A percentile compares a stretch with the other conserved stretches of the same genome.
Evolutionary conservation across 805 yeast species (phyloP).

Genomic region (Torulaspora maleeae): DNA sequence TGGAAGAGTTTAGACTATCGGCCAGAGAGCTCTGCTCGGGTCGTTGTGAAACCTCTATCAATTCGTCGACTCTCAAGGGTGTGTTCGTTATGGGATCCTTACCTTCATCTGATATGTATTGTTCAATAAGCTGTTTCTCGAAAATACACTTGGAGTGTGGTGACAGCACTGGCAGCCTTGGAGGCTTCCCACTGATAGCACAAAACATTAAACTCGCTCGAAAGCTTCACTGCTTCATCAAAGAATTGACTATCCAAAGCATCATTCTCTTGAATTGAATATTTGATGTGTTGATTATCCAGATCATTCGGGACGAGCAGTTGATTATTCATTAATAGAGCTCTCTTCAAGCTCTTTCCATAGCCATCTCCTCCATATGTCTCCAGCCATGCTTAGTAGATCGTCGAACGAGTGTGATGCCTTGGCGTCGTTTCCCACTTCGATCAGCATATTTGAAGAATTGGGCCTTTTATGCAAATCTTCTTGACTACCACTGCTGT

Average conservation of each 20-base stretch:
- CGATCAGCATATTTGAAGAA: constrained; percentile 28
- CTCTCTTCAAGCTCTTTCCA: constrained; percentile 54
- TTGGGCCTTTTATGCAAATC: constrained; percentile 14
- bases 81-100: constrained; percentile 74
- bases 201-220: constrained; percentile 27
- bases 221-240: too few relatives aligned
- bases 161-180: constrained; percentile 71
- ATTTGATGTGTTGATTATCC: neutral
- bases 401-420: constrained; percentile 63
- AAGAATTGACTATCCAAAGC: neutral
- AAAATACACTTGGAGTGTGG: constrained; percentile 65
- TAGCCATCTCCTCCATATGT: constrained; percentile 80
- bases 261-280: neutral
- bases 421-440: constrained; percentile 40
- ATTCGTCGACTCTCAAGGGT: constrained; percentile 52
- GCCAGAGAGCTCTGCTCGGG: constrained; percentile 29
- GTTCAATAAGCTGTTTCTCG: constrained; percentile 55
- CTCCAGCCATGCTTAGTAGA: constrained; percentile 74
- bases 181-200: constrained; percentile 62
- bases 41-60: constrained; percentile 42
- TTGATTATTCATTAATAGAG: constrained; percentile 14
- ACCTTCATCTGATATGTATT: constrained; percentile 59
- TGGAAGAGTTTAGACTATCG: constrained; percentile 41
- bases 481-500: constrained; percentile 10
- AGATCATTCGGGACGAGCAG: neutral